A percentile compares a stretch with the other conserved stretches of the same genome.
Conservation (phyloP, 495 filamentous ascomycete genomes). For the Aspergillus sparsus region DNA sequence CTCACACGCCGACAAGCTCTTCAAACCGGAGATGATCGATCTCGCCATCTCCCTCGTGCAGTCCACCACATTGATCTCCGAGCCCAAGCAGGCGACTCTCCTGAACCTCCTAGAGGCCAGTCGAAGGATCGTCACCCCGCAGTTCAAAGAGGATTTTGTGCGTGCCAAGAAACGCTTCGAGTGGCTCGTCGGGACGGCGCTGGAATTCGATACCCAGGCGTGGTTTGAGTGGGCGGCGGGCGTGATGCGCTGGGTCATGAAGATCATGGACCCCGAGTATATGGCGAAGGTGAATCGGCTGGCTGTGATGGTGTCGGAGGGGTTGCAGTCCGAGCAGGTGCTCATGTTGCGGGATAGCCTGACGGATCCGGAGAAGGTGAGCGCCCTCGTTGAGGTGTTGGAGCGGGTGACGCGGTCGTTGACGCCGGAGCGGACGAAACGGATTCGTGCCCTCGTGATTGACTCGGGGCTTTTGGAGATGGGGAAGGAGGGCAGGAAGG, state of each 20-base stretch:
- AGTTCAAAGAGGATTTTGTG: background rate
- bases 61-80: background rate
- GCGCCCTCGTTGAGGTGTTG: background rate
- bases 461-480: background rate
- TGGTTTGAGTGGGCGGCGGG: background rate
- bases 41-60: background rate
- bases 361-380: background rate
- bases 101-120: background rate
- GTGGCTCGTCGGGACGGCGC: background rate
- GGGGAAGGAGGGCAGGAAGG: background rate
- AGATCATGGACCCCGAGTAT: slow-evolving; percentile 1
- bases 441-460: background rate
- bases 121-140: background rate
- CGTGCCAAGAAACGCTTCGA: background rate
- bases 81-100: background rate
- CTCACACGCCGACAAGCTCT: background rate
- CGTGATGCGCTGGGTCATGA: background rate
- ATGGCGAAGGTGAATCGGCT: background rate
- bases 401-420: background rate
- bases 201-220: background rate
- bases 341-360: background rate
- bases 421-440: slow-evolving; percentile 1
- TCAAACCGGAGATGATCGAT: slow-evolving; percentile 8
- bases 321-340: background rate
- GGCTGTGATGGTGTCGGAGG: background rate